Percentiles rank a stretch among this genome's conserved stretches.
Evolutionary conservation across 345 rosid species (phyloP).

Genomic region (Carallia brachiata): DNA sequence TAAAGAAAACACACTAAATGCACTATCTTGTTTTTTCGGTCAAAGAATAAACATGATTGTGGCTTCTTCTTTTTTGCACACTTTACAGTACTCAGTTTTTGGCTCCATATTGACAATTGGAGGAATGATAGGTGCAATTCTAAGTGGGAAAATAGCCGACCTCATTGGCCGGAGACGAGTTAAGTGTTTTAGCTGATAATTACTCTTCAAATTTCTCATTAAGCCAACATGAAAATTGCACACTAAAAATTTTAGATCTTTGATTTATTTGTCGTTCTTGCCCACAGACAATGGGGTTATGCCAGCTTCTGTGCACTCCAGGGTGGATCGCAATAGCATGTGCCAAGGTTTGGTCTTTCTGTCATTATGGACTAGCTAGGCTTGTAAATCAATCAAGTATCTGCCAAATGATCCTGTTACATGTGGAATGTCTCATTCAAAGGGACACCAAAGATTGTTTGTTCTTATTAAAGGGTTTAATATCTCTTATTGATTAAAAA

Average conservation of each 20-base stretch:
- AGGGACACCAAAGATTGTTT: too few relatives aligned
- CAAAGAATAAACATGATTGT: too few relatives aligned
- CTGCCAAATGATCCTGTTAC: too few relatives aligned
- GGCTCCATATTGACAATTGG: conserved; percentile 36
- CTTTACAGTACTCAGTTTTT: conserved; percentile 39
- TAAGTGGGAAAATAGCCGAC: conserved; percentile 36
- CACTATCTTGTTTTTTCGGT: too few relatives aligned
- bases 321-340: conserved; percentile 58
- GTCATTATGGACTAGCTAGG: neutral
- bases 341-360: conserved; percentile 32
- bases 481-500: too few relatives aligned
- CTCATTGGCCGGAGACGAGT: conserved; percentile 35
- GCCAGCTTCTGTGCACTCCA: conserved; percentile 30
- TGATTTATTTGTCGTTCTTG: neutral
- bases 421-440: too few relatives aligned
- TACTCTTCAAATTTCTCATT: too few relatives aligned
- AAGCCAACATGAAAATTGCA: too few relatives aligned
- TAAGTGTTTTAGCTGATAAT: neutral
- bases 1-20: too few relatives aligned
- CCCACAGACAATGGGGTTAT: conserved; percentile 40
- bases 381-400: too few relatives aligned
- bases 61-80: neutral
- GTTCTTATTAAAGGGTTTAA: too few relatives aligned
- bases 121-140: conserved; percentile 29
- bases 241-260: neutral